Evolutionary conservation across 345 rosid species (phyloP), one percentile per base, ranked within the genome.

Genomic region (Sonneratia alba): DNA sequence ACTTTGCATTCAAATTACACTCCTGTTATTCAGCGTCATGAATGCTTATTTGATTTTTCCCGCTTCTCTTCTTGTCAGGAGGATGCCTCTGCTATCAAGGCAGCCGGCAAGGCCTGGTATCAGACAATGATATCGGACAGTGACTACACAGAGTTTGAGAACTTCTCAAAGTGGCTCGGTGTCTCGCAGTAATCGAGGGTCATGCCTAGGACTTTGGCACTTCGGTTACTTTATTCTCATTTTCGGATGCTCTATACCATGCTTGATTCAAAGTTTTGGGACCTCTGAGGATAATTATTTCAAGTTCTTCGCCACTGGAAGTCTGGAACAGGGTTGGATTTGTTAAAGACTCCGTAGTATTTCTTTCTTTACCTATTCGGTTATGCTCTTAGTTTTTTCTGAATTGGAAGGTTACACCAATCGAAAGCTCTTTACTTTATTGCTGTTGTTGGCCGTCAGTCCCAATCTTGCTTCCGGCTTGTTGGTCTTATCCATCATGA

Each of bases 51-150:
- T 15, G 10, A 40, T 43, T 3, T 24, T 10, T 1, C 43, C 16
- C 13, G 5, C 18, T 27, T 68, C n/a, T 51, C 8, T 36, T 11
- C 21, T 9, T 68, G 32, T 2, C 77, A 95, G 99, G 99, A 95
- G 89, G 97, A 92, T 72, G 91, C 92, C 9, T 66, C 81, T 34
- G 88, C 92, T 0, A 74, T 88, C 65, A 90, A 72, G 85, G 83
- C 92, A 13, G 97, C 97, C 2, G 97, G 99, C 5, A 92, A 92
- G 81, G 92, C 97, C 5, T 95, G 97, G 97, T 92, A 90, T 73
- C 74, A 86, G 70, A 92, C 98, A 0, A 95, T 95, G 99, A 89
- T 92, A 22, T 92, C 97, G 0, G 99, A 95, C 82, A 82, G 91
- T 51, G 99, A 95, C 69, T 95, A 89, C 84, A 87, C 97, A 0